phyloP scores from a whole-genome alignment of 441 rosid species.

The Brassica hybrid region DNA sequence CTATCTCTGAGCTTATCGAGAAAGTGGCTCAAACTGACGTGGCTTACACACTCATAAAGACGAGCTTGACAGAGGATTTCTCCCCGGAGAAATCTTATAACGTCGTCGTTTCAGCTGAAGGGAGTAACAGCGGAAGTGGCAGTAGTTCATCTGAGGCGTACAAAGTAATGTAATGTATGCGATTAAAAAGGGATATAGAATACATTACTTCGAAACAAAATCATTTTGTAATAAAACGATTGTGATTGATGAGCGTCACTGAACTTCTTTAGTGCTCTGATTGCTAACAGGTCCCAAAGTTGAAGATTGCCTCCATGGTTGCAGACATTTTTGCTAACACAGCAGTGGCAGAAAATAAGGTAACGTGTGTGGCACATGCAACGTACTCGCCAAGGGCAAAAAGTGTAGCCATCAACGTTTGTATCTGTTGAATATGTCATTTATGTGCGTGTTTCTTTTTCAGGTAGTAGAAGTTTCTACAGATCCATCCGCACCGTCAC shows the following conservation, averaged over 20 bases:
- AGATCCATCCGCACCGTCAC: conserved; percentile 71
- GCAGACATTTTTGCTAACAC: conserved; percentile 89
- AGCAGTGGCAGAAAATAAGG: conserved; percentile 89
- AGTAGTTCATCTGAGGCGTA: conserved; percentile 45
- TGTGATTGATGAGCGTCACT: conserved; percentile 1
- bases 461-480: conserved; percentile 87
- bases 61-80: conserved; percentile 80
- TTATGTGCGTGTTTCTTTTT: conserved; percentile 9
- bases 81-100: conserved; percentile 74
- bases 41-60: conserved; percentile 78
- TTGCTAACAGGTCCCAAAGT: conserved; percentile 64
- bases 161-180: conserved; percentile 99
- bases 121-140: conserved; percentile 59
- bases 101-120: conserved; percentile 78
- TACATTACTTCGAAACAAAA: conserved; percentile 33
- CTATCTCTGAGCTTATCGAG: conserved; percentile 70
- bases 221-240: conserved; percentile 27
- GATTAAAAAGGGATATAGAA: conserved; percentile 41
- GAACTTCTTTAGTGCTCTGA: conserved; percentile 10
- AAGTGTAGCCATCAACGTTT: background rate
- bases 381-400: too few species aligned
- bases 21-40: conserved; percentile 71
- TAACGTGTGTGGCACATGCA: too few species aligned
- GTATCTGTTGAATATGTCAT: background rate
- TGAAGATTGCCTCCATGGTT: conserved; percentile 75